phyloP scores from a whole-genome alignment of 805 yeast genomes.

The Candida rishiriensis region DNA sequence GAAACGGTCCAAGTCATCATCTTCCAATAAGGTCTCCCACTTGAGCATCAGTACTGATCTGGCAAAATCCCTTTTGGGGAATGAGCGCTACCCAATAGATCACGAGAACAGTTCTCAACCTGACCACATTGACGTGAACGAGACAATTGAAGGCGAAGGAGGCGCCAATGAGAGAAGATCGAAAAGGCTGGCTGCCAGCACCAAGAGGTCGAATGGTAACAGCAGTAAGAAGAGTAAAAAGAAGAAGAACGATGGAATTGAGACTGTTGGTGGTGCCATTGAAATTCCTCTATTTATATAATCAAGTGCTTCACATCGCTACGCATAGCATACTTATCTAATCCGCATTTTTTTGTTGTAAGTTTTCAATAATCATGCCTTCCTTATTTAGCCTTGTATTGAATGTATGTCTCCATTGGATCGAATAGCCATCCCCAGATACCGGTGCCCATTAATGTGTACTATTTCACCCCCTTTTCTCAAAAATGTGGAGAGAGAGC shows the following conservation, averaged over 20 bases:
- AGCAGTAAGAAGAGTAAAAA: conserved; percentile 5
- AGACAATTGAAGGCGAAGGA: background rate
- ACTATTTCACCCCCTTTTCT: too few species aligned
- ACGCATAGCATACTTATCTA: too few species aligned
- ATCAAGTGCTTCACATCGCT: background rate
- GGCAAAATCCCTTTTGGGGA: conserved; percentile 24
- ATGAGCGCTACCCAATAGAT: background rate
- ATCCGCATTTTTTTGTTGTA: too few species aligned
- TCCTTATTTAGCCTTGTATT: too few species aligned
- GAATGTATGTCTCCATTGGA: too few species aligned
- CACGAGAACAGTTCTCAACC: too few species aligned
- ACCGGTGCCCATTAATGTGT: too few species aligned
- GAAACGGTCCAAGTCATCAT: background rate
- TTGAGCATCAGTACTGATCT: conserved; percentile 22
- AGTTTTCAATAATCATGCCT: too few species aligned
- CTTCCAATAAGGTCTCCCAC: background rate
- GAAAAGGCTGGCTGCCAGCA: too few species aligned
- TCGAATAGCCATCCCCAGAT: too few species aligned
- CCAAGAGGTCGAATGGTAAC: conserved; percentile 1
- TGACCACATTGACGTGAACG: conserved; percentile 3
- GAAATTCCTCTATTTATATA: conserved; percentile 41
- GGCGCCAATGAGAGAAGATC: background rate
- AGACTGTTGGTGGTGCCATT: conserved; percentile 39
- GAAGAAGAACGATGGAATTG: conserved; percentile 22
- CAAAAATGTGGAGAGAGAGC: too few species aligned